Evolutionary conservation across 257 asterid species (phyloP).

Genomic region (Solanum tarijense): DNA sequence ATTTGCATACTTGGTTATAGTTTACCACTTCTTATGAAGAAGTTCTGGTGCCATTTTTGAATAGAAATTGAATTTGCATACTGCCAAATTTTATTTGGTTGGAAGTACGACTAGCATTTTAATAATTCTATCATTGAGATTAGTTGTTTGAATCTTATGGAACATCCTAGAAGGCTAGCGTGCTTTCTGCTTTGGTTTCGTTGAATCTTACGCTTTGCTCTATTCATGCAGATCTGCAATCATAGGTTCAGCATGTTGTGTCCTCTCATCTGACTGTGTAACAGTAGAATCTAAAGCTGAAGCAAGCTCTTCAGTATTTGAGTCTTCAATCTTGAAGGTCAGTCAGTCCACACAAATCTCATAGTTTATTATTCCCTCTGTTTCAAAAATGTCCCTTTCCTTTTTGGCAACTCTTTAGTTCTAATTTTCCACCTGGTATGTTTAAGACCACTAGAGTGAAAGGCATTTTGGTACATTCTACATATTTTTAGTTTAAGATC

Average conservation of each 20-base stretch:
- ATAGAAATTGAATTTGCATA: neutral
- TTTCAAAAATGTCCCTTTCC: neutral
- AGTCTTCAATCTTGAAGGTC: constrained; percentile 54
- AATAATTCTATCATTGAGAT: neutral
- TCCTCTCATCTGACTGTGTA: constrained; percentile 23
- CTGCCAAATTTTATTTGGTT: neutral
- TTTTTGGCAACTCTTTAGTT: neutral
- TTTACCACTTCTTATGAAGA: neutral
- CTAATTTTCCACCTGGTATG: neutral
- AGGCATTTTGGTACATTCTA: neutral
- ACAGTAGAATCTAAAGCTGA: constrained; percentile 31
- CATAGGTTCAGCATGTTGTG: constrained; percentile 31
- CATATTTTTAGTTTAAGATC: neutral
- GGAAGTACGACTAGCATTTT: neutral
- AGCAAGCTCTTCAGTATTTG: constrained; percentile 20
- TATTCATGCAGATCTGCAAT: constrained; percentile 50
- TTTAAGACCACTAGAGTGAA: neutral
- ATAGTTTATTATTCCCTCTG: neutral
- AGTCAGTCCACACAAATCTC: constrained; percentile 14
- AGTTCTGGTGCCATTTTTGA: neutral
- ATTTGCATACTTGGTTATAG: neutral
- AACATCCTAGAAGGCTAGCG: neutral
- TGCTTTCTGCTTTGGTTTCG: neutral
- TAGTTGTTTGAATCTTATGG: neutral
- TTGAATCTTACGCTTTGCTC: neutral